A percentile compares a stretch with the other conserved stretches of the same genome.
Evolutionary conservation across 2,329 filamentous ascomycete species (phyloP).

Genomic region (Cryphonectria radicalis): DNA sequence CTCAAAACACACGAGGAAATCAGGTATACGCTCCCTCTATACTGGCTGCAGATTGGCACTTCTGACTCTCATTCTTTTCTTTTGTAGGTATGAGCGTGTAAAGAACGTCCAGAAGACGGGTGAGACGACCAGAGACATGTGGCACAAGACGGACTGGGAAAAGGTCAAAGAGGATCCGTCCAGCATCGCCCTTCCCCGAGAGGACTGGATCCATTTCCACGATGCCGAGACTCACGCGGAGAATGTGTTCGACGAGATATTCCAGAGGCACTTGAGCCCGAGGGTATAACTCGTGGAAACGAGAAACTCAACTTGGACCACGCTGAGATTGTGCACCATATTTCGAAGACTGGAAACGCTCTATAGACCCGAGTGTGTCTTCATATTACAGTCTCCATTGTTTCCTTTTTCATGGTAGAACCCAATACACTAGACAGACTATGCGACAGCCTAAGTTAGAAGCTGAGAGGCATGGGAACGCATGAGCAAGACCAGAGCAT

Average conservation of each 20-base stretch:
- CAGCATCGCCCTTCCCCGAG: slow-evolving; percentile 52
- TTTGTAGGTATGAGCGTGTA: slow-evolving; percentile 49
- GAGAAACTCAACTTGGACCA: not conserved
- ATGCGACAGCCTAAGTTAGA: too few relatives aligned
- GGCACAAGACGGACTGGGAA: slow-evolving; percentile 59
- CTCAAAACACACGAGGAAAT: slow-evolving; percentile 51
- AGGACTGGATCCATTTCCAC: slow-evolving; percentile 57
- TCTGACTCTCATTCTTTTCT: not conserved
- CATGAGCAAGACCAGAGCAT: too few relatives aligned
- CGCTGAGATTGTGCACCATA: slow-evolving; percentile 7
- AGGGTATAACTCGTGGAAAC: not conserved
- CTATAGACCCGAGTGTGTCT: too few relatives aligned
- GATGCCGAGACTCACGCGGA: slow-evolving; percentile 53
- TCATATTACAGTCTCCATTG: too few relatives aligned
- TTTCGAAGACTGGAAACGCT: slow-evolving; percentile 4
- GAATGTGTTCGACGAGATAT: slow-evolving; percentile 42
- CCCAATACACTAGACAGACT: too few relatives aligned
- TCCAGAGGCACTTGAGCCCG: slow-evolving; percentile 34
- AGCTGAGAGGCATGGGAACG: too few relatives aligned
- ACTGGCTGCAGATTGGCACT: accelerated
- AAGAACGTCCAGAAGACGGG: slow-evolving; percentile 54
- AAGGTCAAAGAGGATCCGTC: slow-evolving; percentile 52
- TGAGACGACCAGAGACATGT: slow-evolving; percentile 54
- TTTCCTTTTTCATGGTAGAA: too few relatives aligned
- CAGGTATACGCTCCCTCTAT: slow-evolving; percentile 32